Base-by-base conservation (phyloP, 2,329 filamentous ascomycete genomes). In the Neofusicoccum sp. region DNA sequence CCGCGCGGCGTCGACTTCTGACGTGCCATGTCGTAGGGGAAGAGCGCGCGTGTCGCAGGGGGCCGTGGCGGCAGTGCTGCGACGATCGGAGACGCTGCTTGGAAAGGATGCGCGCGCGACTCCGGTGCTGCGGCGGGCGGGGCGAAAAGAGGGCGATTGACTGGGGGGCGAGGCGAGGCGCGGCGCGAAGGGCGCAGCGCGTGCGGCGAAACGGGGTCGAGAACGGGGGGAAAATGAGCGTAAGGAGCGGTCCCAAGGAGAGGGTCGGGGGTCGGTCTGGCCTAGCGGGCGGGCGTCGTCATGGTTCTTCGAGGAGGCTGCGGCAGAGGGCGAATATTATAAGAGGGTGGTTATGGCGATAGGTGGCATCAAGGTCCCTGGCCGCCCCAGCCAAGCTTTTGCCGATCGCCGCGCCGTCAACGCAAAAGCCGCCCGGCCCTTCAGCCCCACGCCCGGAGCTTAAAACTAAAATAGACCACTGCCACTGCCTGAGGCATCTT, bases 21-120 rank as follows among this genome's bases (percentile, higher is more conserved):
- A 64, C 67, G 71, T 31, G 71, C 73, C 75, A 77, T 77, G 33
- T 28, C 41, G 41, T 31, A 56, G 22, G 22, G 22, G 22, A 22
- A 22, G 22, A 22, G 48, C 22, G 29, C 39, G n/a, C 16, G 31
- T 28, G 7, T 33, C 28, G 62, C 22, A 22, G 37, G 22, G 16
- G 47, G 37, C 37, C 33, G 34, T 44, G 6, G 56, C n/a, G 6
- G 44, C 31, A 43, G 56, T 39, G 22, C 33, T 43, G 56, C 39
- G 44, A 50, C 60, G 60, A 54, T 43, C 41, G 41, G 43, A 56
- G 43, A 45, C 41, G 56, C 56, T 16, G 6, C 7, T 44, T 49
- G 28, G 44, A 43, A 28, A 45, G 43, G 31, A 12, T 56, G 54
- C 49, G 41, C 31, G 58, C 34, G 31, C 9, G 43, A 47, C 39